phyloP scores from a whole-genome alignment of 192 early-diverging fungal species.

The Gaertneriomyces sp. region DNA sequence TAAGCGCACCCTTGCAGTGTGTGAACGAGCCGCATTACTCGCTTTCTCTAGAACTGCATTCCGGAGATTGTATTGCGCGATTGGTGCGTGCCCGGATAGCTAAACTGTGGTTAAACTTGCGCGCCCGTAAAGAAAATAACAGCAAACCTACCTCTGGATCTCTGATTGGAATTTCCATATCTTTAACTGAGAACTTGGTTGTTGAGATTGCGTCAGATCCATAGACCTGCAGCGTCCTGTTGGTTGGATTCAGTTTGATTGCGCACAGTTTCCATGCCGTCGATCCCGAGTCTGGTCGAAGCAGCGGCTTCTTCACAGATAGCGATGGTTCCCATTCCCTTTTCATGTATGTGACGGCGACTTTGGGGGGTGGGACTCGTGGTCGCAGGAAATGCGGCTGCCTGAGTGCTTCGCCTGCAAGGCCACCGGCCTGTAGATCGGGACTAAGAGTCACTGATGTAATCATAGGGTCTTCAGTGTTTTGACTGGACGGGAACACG shows the following conservation, averaged over 20 bases:
- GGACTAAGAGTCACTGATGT: background rate
- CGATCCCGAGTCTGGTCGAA: constrained; percentile 3
- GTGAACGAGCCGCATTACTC: background rate
- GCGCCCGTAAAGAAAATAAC: background rate
- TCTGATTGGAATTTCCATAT: constrained; percentile 5
- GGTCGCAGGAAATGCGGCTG: constrained; percentile 1
- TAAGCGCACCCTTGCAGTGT: background rate
- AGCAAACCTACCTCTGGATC: constrained; percentile 3
- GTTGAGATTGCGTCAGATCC: background rate
- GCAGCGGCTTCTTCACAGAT: background rate
- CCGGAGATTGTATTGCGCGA: background rate
- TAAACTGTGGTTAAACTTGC: background rate
- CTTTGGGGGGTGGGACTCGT: background rate
- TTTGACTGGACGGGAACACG: background rate
- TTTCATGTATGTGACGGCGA: constrained; percentile 2
- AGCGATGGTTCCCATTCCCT: constrained; percentile 5
- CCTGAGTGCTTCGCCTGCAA: background rate
- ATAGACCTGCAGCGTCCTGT: background rate
- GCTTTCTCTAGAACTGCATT: constrained; percentile 4
- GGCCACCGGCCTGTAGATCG: background rate
- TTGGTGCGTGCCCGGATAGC: background rate
- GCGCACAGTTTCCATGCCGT: constrained; percentile 3
- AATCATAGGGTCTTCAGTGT: background rate
- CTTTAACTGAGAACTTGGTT: background rate
- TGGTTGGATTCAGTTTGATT: background rate